Evolutionary conservation across 1,284 basidiomycete species (phyloP).

Genomic region (Microbotryum saponariae): DNA sequence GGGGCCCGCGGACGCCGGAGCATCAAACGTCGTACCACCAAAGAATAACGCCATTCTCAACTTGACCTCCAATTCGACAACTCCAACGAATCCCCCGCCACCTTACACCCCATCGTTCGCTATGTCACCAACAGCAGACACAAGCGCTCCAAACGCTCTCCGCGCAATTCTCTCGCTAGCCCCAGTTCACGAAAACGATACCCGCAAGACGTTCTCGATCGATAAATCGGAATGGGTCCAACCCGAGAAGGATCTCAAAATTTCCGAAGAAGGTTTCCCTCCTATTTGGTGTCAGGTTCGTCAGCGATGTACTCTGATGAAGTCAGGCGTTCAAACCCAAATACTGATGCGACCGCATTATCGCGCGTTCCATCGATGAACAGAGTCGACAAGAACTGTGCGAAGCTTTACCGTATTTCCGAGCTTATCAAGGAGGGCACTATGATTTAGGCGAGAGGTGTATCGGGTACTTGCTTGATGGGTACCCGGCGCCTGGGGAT

Average conservation of each 20-base stretch:
- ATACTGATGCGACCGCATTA: background rate
- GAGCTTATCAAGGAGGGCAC: constrained; percentile 28
- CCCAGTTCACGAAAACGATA: too few species aligned
- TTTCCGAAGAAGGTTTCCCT: constrained; percentile 7
- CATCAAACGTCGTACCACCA: too few species aligned
- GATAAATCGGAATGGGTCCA: constrained; percentile 10
- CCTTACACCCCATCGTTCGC: too few species aligned
- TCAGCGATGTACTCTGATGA: background rate
- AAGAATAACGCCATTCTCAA: too few species aligned
- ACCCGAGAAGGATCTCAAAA: constrained; percentile 6
- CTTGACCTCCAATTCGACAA: too few species aligned
- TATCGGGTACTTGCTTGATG: constrained; percentile 29
- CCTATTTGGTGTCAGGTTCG: constrained; percentile 24
- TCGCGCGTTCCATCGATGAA: background rate
- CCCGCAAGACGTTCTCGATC: too few species aligned
- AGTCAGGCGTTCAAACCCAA: background rate
- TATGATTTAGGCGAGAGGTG: constrained; percentile 24
- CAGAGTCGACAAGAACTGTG: constrained; percentile 31
- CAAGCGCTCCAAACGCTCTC: too few species aligned
- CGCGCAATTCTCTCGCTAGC: too few species aligned
- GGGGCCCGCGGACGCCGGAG: too few species aligned
- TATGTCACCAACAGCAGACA: too few species aligned
- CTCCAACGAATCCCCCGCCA: too few species aligned
- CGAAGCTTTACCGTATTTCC: constrained; percentile 24
- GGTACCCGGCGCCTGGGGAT: constrained; percentile 15